phyloP scores from a whole-genome alignment of 306 rosid species.

The Citrullus mucosospermus region DNA sequence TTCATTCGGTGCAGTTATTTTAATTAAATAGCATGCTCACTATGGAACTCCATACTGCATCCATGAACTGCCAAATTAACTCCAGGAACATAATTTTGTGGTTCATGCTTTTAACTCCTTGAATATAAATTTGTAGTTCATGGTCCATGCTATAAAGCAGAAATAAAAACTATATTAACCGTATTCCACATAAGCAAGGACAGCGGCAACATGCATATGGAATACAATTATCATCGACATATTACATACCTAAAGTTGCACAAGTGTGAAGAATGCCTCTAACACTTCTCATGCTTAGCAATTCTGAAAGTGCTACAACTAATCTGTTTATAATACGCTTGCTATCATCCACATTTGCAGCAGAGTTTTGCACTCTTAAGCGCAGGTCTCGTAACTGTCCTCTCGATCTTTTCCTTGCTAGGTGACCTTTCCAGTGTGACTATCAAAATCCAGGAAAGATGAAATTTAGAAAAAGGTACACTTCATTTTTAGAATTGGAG shows the following conservation, averaged over 20 bases:
- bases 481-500: not conserved
- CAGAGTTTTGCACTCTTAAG: conserved; percentile 47
- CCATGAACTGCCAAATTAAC: not conserved
- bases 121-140: not conserved
- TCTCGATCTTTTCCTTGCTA: conserved; percentile 46
- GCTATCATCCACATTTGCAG: conserved; percentile 69
- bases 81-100: not conserved
- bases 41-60: not conserved
- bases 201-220: not conserved
- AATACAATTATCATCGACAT: conserved; percentile 8
- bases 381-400: conserved; percentile 58
- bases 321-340: conserved; percentile 73
- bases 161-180: not conserved
- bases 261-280: conserved; percentile 63
- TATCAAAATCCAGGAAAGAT: conserved; percentile 8
- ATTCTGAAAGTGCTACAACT: conserved; percentile 41
- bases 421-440: conserved; percentile 83
- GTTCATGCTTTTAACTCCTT: not conserved
- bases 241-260: conserved; percentile 52
- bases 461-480: not conserved
- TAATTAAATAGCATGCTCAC: not conserved
- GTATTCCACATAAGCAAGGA: not conserved
- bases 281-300: conserved; percentile 41
- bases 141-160: not conserved
- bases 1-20: not conserved